Percentiles rank a stretch among this genome's conserved stretches.
Conservation (phyloP, 768 basidiomycete genomes). For the Cystobasidium ongulense region DNA sequence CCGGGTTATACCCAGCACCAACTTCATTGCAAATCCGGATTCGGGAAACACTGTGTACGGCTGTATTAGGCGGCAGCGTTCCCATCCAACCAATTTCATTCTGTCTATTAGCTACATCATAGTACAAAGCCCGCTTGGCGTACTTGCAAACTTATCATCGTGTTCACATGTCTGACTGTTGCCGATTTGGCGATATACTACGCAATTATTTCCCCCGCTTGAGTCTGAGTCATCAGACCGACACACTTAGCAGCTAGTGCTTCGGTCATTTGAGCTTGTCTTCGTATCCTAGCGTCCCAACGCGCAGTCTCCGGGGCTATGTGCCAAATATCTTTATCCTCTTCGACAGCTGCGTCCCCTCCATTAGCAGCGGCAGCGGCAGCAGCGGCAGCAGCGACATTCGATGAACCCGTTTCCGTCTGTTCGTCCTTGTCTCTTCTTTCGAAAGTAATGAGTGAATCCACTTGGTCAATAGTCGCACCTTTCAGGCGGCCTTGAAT, state of each 20-base stretch:
- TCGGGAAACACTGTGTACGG: too few relatives aligned
- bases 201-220: not conserved
- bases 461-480: slow-evolving; percentile 91
- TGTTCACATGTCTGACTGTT: not conserved
- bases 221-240: not conserved
- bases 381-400: slow-evolving; percentile 37
- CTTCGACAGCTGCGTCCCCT: slow-evolving; percentile 72
- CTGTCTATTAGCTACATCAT: not conserved
- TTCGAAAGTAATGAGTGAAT: slow-evolving; percentile 88
- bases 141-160: too few relatives aligned
- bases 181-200: not conserved
- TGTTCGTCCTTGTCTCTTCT: slow-evolving; percentile 68
- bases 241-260: slow-evolving; percentile 25
- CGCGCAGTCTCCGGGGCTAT: slow-evolving; percentile 75
- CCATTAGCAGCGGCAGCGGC: slow-evolving; percentile 50
- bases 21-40: too few relatives aligned
- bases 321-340: slow-evolving; percentile 51
- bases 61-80: too few relatives aligned
- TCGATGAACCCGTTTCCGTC: slow-evolving; percentile 62
- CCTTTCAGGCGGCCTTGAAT: slow-evolving; percentile 80
- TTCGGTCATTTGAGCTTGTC: slow-evolving; percentile 47
- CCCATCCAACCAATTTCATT: not conserved
- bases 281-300: slow-evolving; percentile 62
- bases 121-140: not conserved
- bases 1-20: too few relatives aligned